Evolutionary conservation across 2,329 filamentous ascomycete species (phyloP).

Genomic region (Aphanoascus verrucosus): DNA sequence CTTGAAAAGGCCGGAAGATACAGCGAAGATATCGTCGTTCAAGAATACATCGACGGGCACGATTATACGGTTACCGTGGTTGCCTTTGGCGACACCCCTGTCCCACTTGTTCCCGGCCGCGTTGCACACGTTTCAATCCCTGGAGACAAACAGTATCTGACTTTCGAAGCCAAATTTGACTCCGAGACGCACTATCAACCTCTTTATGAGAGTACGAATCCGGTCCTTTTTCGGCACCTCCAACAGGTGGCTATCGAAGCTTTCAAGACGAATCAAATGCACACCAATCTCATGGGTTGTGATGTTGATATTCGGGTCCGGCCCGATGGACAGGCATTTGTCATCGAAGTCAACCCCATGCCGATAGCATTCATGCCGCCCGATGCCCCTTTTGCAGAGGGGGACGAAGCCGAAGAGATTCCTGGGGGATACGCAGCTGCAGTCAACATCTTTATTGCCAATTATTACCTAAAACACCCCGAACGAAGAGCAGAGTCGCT

Average conservation of each 20-base stretch:
- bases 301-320: slow-evolving; percentile 20
- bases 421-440: slow-evolving; percentile 18
- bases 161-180: slow-evolving; percentile 20
- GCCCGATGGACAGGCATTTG: slow-evolving; percentile 16
- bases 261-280: slow-evolving; percentile 16
- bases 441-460: slow-evolving; percentile 19
- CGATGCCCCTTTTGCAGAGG: slow-evolving; percentile 15
- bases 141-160: slow-evolving; percentile 15
- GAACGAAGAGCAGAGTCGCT: background rate
- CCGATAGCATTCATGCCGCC: slow-evolving; percentile 18
- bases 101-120: slow-evolving; percentile 16
- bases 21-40: slow-evolving; percentile 18
- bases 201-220: slow-evolving; percentile 15
- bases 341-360: slow-evolving; percentile 21
- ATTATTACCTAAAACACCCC: slow-evolving; percentile 16
- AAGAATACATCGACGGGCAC: slow-evolving; percentile 19
- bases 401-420: slow-evolving; percentile 13
- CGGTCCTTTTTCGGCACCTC: slow-evolving; percentile 16
- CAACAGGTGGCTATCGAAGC: slow-evolving; percentile 19
- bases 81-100: slow-evolving; percentile 16
- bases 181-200: slow-evolving; percentile 15
- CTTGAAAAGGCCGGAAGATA: slow-evolving; percentile 4
- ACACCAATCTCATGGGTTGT: slow-evolving; percentile 17
- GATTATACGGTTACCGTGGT: slow-evolving; percentile 19
- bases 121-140: slow-evolving; percentile 4